Percentiles rank a stretch among this genome's conserved stretches.
These are phyloP conservation scores for Chrysoporthe austroafricana DNA, from an alignment of 2,329 filamentous ascomycete species.

Conservation along the genomic window DNA sequence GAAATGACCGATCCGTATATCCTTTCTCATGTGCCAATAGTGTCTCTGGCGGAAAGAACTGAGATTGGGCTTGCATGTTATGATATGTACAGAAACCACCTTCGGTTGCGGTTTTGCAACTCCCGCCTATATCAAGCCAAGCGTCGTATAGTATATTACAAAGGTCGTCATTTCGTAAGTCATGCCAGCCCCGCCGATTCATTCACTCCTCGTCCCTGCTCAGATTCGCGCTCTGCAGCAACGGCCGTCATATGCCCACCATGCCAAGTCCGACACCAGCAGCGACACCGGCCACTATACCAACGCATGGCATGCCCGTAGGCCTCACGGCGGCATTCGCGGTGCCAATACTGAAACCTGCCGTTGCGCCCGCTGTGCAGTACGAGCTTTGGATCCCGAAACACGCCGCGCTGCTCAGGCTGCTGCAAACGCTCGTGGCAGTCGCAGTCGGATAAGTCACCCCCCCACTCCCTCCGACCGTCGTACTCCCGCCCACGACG, in stretches of 20 bases:
- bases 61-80: not conserved
- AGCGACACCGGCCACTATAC: constrained; percentile 33
- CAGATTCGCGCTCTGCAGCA: not conserved
- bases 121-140: not conserved
- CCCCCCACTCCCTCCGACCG: constrained; percentile 44
- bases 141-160: not conserved
- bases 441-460: constrained; percentile 46
- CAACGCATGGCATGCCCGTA: constrained; percentile 32
- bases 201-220: not conserved
- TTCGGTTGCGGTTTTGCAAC: not conserved
- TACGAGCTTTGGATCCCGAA: constrained; percentile 46
- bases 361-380: constrained; percentile 41
- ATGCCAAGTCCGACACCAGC: constrained; percentile 30
- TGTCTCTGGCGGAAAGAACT: not conserved
- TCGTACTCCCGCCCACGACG: constrained; percentile 57
- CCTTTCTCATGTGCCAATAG: not conserved
- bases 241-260: constrained; percentile 21
- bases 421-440: constrained; percentile 60
- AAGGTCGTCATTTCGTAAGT: not conserved
- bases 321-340: constrained; percentile 35
- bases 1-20: no score
- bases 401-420: constrained; percentile 58
- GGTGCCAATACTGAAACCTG: constrained; percentile 34
- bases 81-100: not conserved
- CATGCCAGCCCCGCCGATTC: not conserved